These are phyloP conservation scores for Larix sibirica DNA, from an alignment of 83 land plant genomes.

Conservation along the genomic window DNA sequence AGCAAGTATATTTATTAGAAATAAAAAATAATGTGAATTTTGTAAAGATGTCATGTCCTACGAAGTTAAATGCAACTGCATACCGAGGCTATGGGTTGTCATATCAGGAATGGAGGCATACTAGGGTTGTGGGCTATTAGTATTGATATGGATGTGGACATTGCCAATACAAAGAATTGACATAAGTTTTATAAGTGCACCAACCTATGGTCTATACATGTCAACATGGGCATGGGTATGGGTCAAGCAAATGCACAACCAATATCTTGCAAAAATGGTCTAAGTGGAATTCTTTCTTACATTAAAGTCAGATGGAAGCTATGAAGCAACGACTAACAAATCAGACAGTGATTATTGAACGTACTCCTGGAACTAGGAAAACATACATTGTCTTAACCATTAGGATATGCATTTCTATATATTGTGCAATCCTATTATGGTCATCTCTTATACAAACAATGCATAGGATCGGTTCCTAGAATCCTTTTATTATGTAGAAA, in stretches of 20 bases:
- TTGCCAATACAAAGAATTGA: no score
- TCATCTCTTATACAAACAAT: constrained; percentile 22
- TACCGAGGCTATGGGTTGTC: no score
- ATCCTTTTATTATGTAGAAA: constrained; percentile 4
- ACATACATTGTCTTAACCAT: constrained; percentile 20
- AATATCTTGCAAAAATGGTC: constrained; percentile 1
- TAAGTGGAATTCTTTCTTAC: neutral
- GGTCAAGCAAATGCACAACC: neutral
- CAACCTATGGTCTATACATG: no score
- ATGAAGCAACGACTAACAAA: constrained; percentile 24
- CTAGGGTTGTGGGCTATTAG: no score
- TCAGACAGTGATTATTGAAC: constrained; percentile 15
- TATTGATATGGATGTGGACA: no score
- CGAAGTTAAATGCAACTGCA: no score
- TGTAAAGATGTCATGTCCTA: no score
- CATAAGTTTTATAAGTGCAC: no score
- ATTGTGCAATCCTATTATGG: constrained; percentile 9
- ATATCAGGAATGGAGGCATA: no score
- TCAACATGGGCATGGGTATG: no score
- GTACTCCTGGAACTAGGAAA: constrained; percentile 34
- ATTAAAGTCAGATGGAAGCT: constrained; percentile 20
- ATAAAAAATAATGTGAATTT: no score
- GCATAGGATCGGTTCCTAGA: constrained; percentile 29
- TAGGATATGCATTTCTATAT: neutral
- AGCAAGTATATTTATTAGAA: no score